A percentile compares a stretch with the other conserved stretches of the same genome.
Evolutionary conservation across 305 asterid species (phyloP).

Genomic region (Rubia balearica): DNA sequence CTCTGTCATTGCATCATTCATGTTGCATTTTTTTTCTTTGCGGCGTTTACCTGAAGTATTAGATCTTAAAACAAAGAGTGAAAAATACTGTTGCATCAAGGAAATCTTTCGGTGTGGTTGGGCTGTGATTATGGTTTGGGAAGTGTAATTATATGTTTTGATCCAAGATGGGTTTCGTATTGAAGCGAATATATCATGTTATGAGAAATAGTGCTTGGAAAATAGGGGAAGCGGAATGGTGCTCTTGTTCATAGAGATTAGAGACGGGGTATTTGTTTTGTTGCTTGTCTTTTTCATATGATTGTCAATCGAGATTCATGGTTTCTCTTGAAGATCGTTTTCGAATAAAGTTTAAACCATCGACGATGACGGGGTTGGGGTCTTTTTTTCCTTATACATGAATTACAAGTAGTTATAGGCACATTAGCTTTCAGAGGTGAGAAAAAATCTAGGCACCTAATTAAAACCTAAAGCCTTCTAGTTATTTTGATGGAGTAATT

Average conservation of each 20-base stretch:
- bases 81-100: slow-evolving; percentile 25
- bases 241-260: slow-evolving; percentile 20
- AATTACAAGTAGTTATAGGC: too few relatives aligned
- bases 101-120: slow-evolving; percentile 30
- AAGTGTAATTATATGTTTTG: slow-evolving; percentile 25
- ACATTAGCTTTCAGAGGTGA: too few relatives aligned
- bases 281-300: not conserved
- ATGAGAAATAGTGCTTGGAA: slow-evolving; percentile 22
- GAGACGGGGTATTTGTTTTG: too few relatives aligned
- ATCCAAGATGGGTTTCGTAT: slow-evolving; percentile 21
- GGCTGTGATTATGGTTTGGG: slow-evolving; percentile 30
- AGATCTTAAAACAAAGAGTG: slow-evolving; percentile 27
- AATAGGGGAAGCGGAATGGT: slow-evolving; percentile 21
- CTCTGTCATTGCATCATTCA: slow-evolving; percentile 39
- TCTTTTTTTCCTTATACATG: too few relatives aligned
- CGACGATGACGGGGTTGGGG: too few relatives aligned
- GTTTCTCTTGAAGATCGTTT: too few relatives aligned
- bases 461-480: too few relatives aligned
- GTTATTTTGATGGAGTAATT: too few relatives aligned
- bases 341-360: too few relatives aligned
- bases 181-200: slow-evolving; percentile 37
- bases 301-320: too few relatives aligned
- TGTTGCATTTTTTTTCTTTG: slow-evolving; percentile 22
- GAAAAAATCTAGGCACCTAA: too few relatives aligned
- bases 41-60: slow-evolving; percentile 18